Evolutionary conservation across 2,329 filamentous ascomycete species (phyloP).

Genomic region (Epichloe scottii): DNA sequence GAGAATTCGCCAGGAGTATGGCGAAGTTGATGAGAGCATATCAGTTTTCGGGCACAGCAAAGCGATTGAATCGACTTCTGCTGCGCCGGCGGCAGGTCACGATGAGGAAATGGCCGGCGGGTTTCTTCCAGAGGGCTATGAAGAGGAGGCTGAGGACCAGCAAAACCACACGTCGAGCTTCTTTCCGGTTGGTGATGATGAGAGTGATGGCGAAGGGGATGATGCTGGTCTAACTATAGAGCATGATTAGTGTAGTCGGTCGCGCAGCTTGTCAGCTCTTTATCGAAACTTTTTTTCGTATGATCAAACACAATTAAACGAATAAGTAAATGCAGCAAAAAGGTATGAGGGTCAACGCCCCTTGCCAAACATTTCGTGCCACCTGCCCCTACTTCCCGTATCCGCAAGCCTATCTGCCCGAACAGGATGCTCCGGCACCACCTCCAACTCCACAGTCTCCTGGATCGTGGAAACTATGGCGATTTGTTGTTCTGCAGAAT

Average conservation of each 20-base stretch:
- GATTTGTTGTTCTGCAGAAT: constrained; percentile 23
- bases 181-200: constrained; percentile 34
- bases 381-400: constrained; percentile 34
- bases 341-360: constrained; percentile 19
- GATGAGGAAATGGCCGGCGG: constrained; percentile 47
- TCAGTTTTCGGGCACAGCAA: constrained; percentile 42
- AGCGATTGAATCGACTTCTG: constrained; percentile 5
- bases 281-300: background rate
- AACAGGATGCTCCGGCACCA: constrained; percentile 23
- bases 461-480: constrained; percentile 42
- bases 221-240: constrained; percentile 24
- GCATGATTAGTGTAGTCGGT: constrained; percentile 8
- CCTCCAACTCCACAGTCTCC: constrained; percentile 49
- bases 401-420: constrained; percentile 16
- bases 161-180: constrained; percentile 29
- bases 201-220: constrained; percentile 24
- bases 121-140: constrained; percentile 45
- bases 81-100: constrained; percentile 14
- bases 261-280: background rate
- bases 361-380: constrained; percentile 46
- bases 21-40: constrained; percentile 40
- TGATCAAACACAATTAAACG: too few relatives aligned
- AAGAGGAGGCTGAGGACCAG: constrained; percentile 32
- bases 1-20: constrained; percentile 65
- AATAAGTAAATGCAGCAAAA: background rate